Evolutionary conservation across 257 asterid genomes (phyloP).

Genomic region (Plantago major): DNA sequence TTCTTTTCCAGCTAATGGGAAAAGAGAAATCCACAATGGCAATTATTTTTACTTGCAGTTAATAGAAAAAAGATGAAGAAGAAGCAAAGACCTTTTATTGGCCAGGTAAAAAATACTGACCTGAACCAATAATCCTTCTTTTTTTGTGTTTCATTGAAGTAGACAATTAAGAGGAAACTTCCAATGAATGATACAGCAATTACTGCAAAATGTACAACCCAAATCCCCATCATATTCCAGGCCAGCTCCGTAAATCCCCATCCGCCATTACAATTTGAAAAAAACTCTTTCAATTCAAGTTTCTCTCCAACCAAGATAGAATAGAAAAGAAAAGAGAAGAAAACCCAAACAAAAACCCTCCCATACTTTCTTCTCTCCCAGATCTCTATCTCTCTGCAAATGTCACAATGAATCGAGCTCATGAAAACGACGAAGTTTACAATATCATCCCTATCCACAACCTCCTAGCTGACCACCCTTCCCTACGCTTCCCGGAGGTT

Average conservation of each 20-base stretch:
- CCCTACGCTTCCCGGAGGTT: conserved; percentile 90
- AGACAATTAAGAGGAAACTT: background rate
- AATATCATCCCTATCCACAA: conserved; percentile 83
- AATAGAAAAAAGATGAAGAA: too few species aligned
- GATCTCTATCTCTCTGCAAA: conserved; percentile 28
- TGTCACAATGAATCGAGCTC: conserved; percentile 52
- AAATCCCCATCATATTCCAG: conserved; percentile 16
- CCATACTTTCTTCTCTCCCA: conserved; percentile 14
- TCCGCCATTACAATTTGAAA: conserved; percentile 43
- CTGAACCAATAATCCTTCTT: too few species aligned
- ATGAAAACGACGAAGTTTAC: conserved; percentile 34
- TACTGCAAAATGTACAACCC: conserved; percentile 17
- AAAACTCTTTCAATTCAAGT: conserved; percentile 6
- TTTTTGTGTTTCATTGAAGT: too few species aligned
- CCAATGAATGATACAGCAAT: conserved; percentile 13
- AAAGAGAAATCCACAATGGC: too few species aligned
- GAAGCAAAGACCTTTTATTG: too few species aligned
- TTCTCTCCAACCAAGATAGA: background rate
- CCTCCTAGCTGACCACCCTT: conserved; percentile 91
- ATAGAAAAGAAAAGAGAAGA: background rate
- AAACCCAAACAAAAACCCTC: conserved; percentile 3
- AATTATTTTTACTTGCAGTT: too few species aligned
- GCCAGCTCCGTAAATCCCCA: conserved; percentile 14
- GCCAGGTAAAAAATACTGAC: too few species aligned
- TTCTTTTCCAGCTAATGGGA: too few species aligned